Evolutionary conservation across 805 yeast species (phyloP).

Genomic region (Henningerozyma blattae): DNA sequence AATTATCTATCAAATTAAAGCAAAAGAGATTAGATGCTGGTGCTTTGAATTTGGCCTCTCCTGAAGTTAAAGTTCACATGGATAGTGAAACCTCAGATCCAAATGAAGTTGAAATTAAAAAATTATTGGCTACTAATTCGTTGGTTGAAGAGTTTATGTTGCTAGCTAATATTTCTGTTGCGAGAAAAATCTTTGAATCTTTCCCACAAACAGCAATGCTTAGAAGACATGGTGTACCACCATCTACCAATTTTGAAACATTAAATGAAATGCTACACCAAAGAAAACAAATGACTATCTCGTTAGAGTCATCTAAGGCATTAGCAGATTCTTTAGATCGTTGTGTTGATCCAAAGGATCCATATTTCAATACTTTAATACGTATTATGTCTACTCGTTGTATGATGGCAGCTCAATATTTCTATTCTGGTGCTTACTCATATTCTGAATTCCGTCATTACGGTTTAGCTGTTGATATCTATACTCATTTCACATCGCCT

Average conservation of each 20-base stretch:
- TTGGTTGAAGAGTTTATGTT: constrained; percentile 97
- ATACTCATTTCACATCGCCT: constrained; percentile 97
- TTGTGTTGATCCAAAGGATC: constrained; percentile 71
- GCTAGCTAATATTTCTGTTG: constrained; percentile 92
- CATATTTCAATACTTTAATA: constrained; percentile 83
- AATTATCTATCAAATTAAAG: constrained; percentile 72
- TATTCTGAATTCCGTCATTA: constrained; percentile 91
- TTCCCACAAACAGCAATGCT: constrained; percentile 98
- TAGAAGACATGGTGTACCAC: constrained; percentile 97
- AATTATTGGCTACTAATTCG: constrained; percentile 82
- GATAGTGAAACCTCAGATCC: constrained; percentile 97
- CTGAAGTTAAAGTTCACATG: constrained; percentile 95
- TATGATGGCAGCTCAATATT: constrained; percentile 98
- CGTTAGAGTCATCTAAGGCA: constrained; percentile 77
- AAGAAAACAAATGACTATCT: constrained; percentile 62
- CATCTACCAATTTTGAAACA: constrained; percentile 80
- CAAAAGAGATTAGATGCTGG: constrained; percentile 86
- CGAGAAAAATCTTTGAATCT: constrained; percentile 80
- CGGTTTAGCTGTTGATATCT: constrained; percentile 94
- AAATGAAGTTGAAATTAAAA: constrained; percentile 84
- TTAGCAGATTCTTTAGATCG: constrained; percentile 89
- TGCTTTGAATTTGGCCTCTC: constrained; percentile 92
- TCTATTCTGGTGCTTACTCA: constrained; percentile 80
- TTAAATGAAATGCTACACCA: constrained; percentile 81
- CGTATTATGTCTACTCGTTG: constrained; percentile 97